A percentile compares a stretch with the other conserved stretches of the same genome.
Conservation (phyloP, 1,284 basidiomycete species). For the Puccinia coronata region DNA sequence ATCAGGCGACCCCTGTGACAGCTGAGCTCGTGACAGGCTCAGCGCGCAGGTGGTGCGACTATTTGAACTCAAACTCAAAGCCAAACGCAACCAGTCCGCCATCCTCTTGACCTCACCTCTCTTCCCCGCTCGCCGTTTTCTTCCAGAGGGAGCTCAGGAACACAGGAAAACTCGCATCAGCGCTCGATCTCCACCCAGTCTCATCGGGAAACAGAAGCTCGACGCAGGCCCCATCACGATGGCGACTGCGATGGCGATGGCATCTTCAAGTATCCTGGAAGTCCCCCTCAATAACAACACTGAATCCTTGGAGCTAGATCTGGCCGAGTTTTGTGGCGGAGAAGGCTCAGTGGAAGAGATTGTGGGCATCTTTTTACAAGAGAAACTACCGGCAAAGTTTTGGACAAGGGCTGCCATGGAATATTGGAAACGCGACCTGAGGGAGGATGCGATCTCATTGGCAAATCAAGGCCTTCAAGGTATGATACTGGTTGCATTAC, state of each 20-base stretch:
- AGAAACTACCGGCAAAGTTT: slow-evolving; percentile 36
- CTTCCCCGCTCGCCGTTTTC: too few relatives aligned
- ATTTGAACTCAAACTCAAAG: too few relatives aligned
- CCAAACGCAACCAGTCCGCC: too few relatives aligned
- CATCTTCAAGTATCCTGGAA: slow-evolving; percentile 37
- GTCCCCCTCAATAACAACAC: slow-evolving; percentile 47
- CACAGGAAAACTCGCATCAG: too few relatives aligned
- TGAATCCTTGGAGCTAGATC: slow-evolving; percentile 44
- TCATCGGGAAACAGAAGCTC: background rate
- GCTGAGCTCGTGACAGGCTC: too few relatives aligned
- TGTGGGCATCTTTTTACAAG: slow-evolving; percentile 34
- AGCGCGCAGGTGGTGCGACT: too few relatives aligned
- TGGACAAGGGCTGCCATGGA: slow-evolving; percentile 46
- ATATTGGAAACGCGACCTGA: slow-evolving; percentile 42
- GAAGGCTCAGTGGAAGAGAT: slow-evolving; percentile 43
- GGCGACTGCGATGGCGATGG: slow-evolving; percentile 7
- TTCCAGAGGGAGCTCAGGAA: too few relatives aligned
- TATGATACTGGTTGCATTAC: background rate
- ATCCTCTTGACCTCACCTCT: too few relatives aligned
- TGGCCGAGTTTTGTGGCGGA: slow-evolving; percentile 40
- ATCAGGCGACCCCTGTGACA: too few relatives aligned
- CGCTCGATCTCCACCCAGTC: too few relatives aligned
- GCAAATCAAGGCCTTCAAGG: slow-evolving; percentile 42
- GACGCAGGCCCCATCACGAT: slow-evolving; percentile 5
- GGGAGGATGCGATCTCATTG: slow-evolving; percentile 28